Evolutionary conservation across 169 alveolate species (phyloP), one percentile per base, ranked within the genome.

Genomic region (Cryptosporidium parvum): DNA sequence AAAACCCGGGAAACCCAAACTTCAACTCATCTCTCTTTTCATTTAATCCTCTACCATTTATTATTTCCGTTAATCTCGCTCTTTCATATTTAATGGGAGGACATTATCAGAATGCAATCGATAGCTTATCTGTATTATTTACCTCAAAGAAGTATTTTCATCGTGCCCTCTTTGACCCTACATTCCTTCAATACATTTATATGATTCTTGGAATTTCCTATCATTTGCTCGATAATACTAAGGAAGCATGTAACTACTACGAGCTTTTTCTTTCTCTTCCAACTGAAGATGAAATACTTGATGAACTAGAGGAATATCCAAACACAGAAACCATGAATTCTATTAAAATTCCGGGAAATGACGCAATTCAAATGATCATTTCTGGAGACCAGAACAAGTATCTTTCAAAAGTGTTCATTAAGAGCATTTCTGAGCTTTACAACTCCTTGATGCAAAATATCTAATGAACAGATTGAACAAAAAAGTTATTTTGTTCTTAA

Each of bases 51-150:
- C 72, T 75, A n/a, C 71, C 86, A 18, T 75, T 52, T 35, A 59
- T 75, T 0, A 75, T 75, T 16, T 56, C 86, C 5, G 61, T 75
- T 14, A 75, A 75, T 23, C 71, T 75, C 10, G 70, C 86, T 75
- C 53, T 75, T 3, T 75, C 86, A 5, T 75, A 75, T 21, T 53
- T 75, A 23, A 75, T 75, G 86, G 86, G 86, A 8, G 86, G 86
- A 2, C 86, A 75, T 35, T 75, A 75, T 21, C 71, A 59, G 39
- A 75, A 75, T 35, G 86, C 86, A 18, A 59, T 75, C 5, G 86
- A 75, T 39, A 37, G 86, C 21, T 53, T 75, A 35, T 23, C 23
- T 4, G 35, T 53, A 10, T 51, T 75, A n/a, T 75, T 59, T n/a
- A 37, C 71, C 12, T 56, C 70, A 5, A 75, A 75, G 33, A 53